Evolutionary conservation across 192 early-diverging fungal species (phyloP).

Genomic region (Globomyces pollinis-pini): DNA sequence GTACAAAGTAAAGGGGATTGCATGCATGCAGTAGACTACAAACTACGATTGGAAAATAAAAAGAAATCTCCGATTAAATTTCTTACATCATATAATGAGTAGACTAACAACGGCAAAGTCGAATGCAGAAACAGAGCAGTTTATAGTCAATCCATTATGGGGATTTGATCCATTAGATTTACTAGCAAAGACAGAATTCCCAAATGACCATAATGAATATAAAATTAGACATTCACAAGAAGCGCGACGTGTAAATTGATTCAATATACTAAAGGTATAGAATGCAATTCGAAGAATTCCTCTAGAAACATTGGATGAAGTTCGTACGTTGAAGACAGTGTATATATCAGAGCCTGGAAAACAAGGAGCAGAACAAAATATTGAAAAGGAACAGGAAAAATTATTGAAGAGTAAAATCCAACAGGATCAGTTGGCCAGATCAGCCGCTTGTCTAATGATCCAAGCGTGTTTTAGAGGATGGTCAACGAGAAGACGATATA

Average conservation of each 20-base stretch:
- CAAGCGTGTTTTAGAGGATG: conserved; percentile 32
- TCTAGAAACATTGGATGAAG: background rate
- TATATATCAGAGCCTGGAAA: background rate
- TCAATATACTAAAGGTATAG: background rate
- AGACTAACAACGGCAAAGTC: background rate
- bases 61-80: too few relatives aligned
- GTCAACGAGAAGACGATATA: conserved; percentile 32
- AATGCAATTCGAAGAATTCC: background rate
- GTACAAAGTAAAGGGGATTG: too few relatives aligned
- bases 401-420: conserved; percentile 5
- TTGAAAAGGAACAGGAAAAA: conserved; percentile 10
- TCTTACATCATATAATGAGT: too few relatives aligned
- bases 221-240: conserved; percentile 21
- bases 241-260: conserved; percentile 24
- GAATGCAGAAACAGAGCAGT: background rate
- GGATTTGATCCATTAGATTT: conserved; percentile 50
- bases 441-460: conserved; percentile 37
- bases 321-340: background rate
- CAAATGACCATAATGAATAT: conserved; percentile 44
- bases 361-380: background rate
- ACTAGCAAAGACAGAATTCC: conserved; percentile 39
- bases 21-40: too few relatives aligned
- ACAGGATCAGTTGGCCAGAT: conserved; percentile 35
- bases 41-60: too few relatives aligned
- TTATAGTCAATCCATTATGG: conserved; percentile 30